Conservation (phyloP, 768 basidiomycete genomes). For the Serpula lacrymans region DNA sequence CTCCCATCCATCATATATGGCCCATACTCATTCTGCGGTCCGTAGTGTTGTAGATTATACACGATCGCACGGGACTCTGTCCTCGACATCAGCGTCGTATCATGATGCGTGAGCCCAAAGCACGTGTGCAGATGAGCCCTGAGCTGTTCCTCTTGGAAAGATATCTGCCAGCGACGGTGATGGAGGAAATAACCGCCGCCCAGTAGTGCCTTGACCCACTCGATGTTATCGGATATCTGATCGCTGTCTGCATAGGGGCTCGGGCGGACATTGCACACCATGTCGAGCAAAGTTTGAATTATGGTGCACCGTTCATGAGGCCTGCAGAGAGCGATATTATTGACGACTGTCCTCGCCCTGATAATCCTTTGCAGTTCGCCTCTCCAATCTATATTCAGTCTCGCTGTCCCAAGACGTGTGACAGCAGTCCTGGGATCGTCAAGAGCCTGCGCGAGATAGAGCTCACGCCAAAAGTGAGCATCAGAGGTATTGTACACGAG, state of each 20-base stretch:
- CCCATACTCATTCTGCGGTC: conserved; percentile 47
- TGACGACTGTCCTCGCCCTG: conserved; percentile 50
- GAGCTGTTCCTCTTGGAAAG: conserved; percentile 42
- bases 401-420: conserved; percentile 27
- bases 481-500: conserved; percentile 46
- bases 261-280: conserved; percentile 43
- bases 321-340: conserved; percentile 29
- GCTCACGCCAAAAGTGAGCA: conserved; percentile 56
- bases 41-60: conserved; percentile 61
- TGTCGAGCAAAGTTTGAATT: conserved; percentile 48
- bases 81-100: conserved; percentile 31
- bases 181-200: conserved; percentile 46
- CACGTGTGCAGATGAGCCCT: conserved; percentile 51
- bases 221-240: conserved; percentile 46
- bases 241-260: conserved; percentile 21
- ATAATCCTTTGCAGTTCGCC: conserved; percentile 49
- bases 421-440: conserved; percentile 61
- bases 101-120: conserved; percentile 50
- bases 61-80: conserved; percentile 50
- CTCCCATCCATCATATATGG: conserved; percentile 47
- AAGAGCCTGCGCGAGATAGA: conserved; percentile 61
- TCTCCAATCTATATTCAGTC: conserved; percentile 47
- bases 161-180: conserved; percentile 13
- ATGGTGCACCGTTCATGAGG: conserved; percentile 41
- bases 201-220: conserved; percentile 47